Evolutionary conservation across 2,329 filamentous ascomycete genomes (phyloP).

Genomic region (Epichloe sibirici): DNA sequence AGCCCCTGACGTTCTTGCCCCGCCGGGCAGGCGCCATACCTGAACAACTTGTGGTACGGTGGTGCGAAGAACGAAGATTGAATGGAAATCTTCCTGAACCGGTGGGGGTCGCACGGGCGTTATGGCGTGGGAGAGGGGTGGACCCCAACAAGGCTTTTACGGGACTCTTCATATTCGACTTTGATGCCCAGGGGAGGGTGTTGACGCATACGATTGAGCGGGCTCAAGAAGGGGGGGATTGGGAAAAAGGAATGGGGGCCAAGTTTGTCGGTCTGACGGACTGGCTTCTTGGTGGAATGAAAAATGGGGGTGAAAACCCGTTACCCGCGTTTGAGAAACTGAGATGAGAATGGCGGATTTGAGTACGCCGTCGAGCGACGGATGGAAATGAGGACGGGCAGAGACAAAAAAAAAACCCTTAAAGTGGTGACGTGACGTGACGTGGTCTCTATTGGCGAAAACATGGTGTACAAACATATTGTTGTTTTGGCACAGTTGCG

Average conservation of each 20-base stretch:
- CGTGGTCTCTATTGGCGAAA: no score
- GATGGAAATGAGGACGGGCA: no score
- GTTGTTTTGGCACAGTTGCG: neutral
- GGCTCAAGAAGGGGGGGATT: slow-evolving; percentile 69
- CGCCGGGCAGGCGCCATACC: slow-evolving; percentile 41
- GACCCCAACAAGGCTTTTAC: slow-evolving; percentile 67
- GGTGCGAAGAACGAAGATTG: slow-evolving; percentile 44
- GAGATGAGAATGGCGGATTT: slow-evolving; percentile 9
- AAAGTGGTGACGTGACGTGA: no score
- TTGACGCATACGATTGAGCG: slow-evolving; percentile 88
- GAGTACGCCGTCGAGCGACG: neutral
- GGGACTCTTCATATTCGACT: slow-evolving; percentile 90
- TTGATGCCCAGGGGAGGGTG: slow-evolving; percentile 76
- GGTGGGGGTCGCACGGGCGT: slow-evolving; percentile 33
- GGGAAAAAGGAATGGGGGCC: slow-evolving; percentile 68
- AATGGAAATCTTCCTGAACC: slow-evolving; percentile 17
- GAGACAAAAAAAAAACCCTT: no score
- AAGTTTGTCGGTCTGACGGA: slow-evolving; percentile 87
- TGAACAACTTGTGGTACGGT: slow-evolving; percentile 83
- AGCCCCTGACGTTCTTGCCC: slow-evolving; percentile 35
- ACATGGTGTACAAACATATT: neutral
- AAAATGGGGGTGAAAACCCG: slow-evolving; percentile 19
- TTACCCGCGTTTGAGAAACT: slow-evolving; percentile 25
- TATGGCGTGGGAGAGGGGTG: slow-evolving; percentile 17
- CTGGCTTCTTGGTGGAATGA: slow-evolving; percentile 76